Evolutionary conservation across 2,329 filamentous ascomycete genomes (phyloP), one percentile per base, ranked within the genome.

Genomic region (Zalaria obscura): DNA sequence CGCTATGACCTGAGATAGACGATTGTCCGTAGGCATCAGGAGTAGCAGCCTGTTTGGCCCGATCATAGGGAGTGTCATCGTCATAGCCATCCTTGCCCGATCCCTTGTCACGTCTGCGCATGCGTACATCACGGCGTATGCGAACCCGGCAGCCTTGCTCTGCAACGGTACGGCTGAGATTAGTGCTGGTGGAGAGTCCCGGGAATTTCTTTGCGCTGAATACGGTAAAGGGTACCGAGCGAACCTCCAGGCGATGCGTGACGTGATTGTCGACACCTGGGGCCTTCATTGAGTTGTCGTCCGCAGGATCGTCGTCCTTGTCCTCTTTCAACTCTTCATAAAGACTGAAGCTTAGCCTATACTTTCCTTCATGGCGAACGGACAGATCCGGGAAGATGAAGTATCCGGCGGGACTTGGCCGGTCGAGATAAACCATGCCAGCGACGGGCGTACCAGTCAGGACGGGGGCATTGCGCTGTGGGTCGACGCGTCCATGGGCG

Each of bases 201-300:
- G 91, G 91, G 66, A 98, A 98, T 67, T 95, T 96, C 78, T 96
- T 98, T 40, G 91, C 91, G 53, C 88, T 95, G 67, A 75, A 96
- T 35, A 96, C 91, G 38, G 76, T 79, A 60, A 98, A 96, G 0
- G 84, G 78, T 8, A 73, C 66, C 0, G 91, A 93, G 68, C 89
- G 87, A 53, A 95, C 83, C 60, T 94, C 86, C 65, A 95, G 76
- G 41, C 88, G 76, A 66, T 86, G 89, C 55, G 87, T 81, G 48
- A 93, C 83, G 44, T 73, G 81, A 63, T 53, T 71, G 60, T 57
- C 67, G 10, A 65, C 59, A 36, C 59, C 62, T 25, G 61, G 59
- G 35, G 49, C 62, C 49, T 50, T 68, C 54, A 39, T 39, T 8
- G 45, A 47, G 8, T 52, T 51, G 4, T 48, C 49, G 49, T 58